Base-by-base conservation (phyloP, 192 early-diverging fungal species). In the Entomortierella lignicola region DNA sequence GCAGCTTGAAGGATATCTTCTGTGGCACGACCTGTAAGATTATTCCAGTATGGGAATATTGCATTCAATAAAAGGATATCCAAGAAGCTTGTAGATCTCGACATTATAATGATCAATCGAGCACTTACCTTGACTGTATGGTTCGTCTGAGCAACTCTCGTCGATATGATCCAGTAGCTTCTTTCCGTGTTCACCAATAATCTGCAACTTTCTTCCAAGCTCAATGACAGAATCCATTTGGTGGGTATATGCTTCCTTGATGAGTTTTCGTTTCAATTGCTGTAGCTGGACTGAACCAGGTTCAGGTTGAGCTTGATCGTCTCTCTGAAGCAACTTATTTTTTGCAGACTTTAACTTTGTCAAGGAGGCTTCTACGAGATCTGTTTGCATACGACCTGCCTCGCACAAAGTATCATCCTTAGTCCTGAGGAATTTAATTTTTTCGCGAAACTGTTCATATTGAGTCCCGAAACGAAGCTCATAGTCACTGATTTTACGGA, bases 181-280 rank as follows among this genome's bases (percentile, higher is more conserved):
- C 37, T 60, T 58, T 37, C 83, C 83, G 42, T 81, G 80, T 18
- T 81, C 79, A 23, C 69, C 66, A 66, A 84, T 81, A 47, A 84
- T 81, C n/a, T 80, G 73, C 63, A 81, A 54, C 60, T 81, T 81
- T 56, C 77, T 81, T 13, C 79, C 67, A 1, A 75, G 32, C 26
- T 84, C 83, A 29, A 84, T 51, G 12, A 69, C 71, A 12, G 79
- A 73, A 55, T 81, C 54, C 57, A 84, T 32, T 20, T 73, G 72
- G n/a, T 65, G 41, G 2, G 56, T 57, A 21, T 77, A 72, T 0
- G 83, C 79, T 2, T 63, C 74, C 63, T 79, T 84, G 30, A 84
- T 79, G 23, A 79, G 52, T 26, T 68, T 63, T n/a, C 83, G 79
- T 54, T 69, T 79, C 39, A 73, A 37, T 23, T 79, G 66, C 7